These are phyloP conservation scores for Neofusicoccum laricinum DNA, from an alignment of 2,329 filamentous ascomycete genomes.

Conservation along the genomic window DNA sequence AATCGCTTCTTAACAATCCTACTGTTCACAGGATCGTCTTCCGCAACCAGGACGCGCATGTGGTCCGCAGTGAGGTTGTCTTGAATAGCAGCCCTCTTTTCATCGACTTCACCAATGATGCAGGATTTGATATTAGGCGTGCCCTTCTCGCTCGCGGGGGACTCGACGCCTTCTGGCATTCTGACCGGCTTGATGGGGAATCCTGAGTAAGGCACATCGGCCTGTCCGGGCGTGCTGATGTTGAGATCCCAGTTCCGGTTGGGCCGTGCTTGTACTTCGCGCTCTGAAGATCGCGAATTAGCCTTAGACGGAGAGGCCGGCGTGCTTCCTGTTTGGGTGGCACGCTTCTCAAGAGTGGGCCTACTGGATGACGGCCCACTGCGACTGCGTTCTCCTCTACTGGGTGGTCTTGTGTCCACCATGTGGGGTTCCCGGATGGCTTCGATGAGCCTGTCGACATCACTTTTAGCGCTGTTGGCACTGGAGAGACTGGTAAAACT, in stretches of 20 bases:
- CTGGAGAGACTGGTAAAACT: conserved; percentile 43
- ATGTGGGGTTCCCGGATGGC: conserved; percentile 62
- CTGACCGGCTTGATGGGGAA: conserved; percentile 45
- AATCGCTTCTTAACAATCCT: conserved; percentile 76
- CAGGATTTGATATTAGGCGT: conserved; percentile 19
- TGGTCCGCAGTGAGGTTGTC: conserved; percentile 32
- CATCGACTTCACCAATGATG: conserved; percentile 30
- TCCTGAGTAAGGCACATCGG: conserved; percentile 32
- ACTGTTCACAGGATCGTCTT: conserved; percentile 86
- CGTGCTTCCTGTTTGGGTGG: background rate
- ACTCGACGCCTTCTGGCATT: conserved; percentile 43
- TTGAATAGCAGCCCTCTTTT: conserved; percentile 20
- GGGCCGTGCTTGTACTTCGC: conserved; percentile 18
- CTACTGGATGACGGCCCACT: background rate
- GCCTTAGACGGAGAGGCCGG: background rate
- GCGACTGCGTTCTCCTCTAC: background rate
- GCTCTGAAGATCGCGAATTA: background rate
- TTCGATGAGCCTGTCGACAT: conserved; percentile 69
- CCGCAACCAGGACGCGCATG: conserved; percentile 72
- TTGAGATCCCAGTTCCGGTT: conserved; percentile 37
- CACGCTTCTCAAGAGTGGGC: conserved; percentile 7
- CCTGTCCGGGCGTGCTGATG: conserved; percentile 8
- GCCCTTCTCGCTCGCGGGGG: background rate
- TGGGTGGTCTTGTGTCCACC: conserved; percentile 25
- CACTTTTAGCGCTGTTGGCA: conserved; percentile 50